phyloP scores from a whole-genome alignment of 805 yeast species.

The Suhomyces sp. region DNA sequence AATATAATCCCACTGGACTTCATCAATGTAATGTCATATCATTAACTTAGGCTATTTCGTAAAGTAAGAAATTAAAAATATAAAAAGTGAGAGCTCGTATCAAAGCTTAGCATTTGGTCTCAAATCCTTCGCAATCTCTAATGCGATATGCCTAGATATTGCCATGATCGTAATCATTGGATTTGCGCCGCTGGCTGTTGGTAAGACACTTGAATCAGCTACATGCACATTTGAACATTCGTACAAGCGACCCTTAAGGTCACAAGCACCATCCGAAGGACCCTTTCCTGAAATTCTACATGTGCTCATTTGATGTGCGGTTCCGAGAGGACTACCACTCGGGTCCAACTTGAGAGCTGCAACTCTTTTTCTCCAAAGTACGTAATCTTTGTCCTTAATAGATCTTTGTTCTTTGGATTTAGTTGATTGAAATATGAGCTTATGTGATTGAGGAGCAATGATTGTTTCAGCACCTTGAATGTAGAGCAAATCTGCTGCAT shows the following conservation, averaged over 20 bases:
- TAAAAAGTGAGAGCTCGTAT: not conserved
- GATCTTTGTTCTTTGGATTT: conserved; percentile 37
- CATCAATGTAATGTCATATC: not conserved
- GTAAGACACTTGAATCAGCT: conserved; percentile 29
- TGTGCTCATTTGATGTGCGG: conserved; percentile 29
- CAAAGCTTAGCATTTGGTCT: conserved; percentile 4
- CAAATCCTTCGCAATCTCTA: conserved; percentile 19
- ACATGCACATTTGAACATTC: conserved; percentile 26
- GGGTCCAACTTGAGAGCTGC: conserved; percentile 24
- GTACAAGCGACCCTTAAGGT: conserved; percentile 20
- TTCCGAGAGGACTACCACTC: conserved; percentile 29
- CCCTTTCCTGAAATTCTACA: conserved; percentile 28
- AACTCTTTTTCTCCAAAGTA: conserved; percentile 30
- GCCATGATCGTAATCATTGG: conserved; percentile 29
- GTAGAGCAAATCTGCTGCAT: conserved; percentile 45
- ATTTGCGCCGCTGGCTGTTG: conserved; percentile 29
- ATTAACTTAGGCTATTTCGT: not conserved
- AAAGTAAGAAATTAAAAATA: not conserved
- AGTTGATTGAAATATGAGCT: conserved; percentile 36
- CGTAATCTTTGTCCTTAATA: conserved; percentile 44
- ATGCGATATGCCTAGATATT: conserved; percentile 19
- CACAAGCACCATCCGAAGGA: conserved; percentile 24
- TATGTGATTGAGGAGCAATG: conserved; percentile 28
- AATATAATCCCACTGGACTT: not conserved
- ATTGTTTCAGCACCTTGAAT: conserved; percentile 49